Conservation (phyloP, 306 rosid species). For the peach (Prunus persica) region Prunus_persica_NCBIv2 NC_034009.1:1872001-1872500, state of each 20-base stretch:
- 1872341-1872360: not conserved
- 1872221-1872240: too few species aligned
- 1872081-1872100: slow-evolving; percentile 27
- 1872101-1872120: slow-evolving; percentile 58
- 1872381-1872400: not conserved
- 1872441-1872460: not conserved
- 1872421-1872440: not conserved
- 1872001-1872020: slow-evolving; percentile 56
- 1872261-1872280: not conserved
- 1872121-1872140: slow-evolving; percentile 27
- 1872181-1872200: not conserved
- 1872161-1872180: not conserved
- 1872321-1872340: not conserved
- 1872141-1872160: slow-evolving; percentile 20
- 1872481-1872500: not conserved
- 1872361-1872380: not conserved
- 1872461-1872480: not conserved
- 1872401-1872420: not conserved
- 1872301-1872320: not conserved
- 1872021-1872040: slow-evolving; percentile 62
- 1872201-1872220: not conserved
- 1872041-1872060: slow-evolving; percentile 62
- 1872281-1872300: not conserved
- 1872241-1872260: too few species aligned
- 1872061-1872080: slow-evolving; percentile 54